Percentiles rank a stretch among this genome's conserved stretches.
Conservation (phyloP, 768 basidiomycete genomes). For the Boletus pseudopeckii region DNA sequence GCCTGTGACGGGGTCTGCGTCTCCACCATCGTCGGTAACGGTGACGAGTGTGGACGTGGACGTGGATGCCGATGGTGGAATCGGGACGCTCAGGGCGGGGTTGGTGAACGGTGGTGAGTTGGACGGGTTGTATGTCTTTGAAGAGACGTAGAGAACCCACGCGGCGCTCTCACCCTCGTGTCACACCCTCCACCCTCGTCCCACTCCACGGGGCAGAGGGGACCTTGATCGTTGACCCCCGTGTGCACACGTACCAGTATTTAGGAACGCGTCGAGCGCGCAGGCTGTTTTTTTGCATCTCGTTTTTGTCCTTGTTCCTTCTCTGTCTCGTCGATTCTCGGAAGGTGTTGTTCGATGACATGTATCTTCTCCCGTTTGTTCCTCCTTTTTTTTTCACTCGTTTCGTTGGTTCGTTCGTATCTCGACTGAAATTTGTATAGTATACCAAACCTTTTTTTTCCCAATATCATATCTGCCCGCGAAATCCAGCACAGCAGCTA, state of each 20-base stretch:
- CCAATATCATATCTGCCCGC: neutral
- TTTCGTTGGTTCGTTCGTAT: neutral
- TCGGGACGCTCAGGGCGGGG: conserved; percentile 24
- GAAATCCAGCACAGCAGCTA: neutral
- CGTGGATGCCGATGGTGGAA: conserved; percentile 16
- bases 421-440: conserved; percentile 18
- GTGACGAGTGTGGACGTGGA: conserved; percentile 18
- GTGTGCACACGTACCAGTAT: neutral
- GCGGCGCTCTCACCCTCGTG: neutral
- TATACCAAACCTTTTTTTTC: conserved; percentile 11
- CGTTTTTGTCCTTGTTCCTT: neutral
- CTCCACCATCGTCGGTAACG: conserved; percentile 24
- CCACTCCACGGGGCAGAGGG: conserved; percentile 7
- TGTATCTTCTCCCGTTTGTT: conserved; percentile 5
- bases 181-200: conserved; percentile 4
- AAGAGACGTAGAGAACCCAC: conserved; percentile 11
- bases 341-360: conserved; percentile 1
- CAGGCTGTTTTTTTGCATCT: neutral
- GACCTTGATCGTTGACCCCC: neutral
- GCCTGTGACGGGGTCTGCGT: conserved; percentile 8
- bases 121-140: conserved; percentile 33
- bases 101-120: conserved; percentile 30
- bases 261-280: conserved; percentile 3
- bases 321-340: neutral
- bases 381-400: neutral